These are phyloP conservation scores for Cercospora sesami DNA, from an alignment of 2,329 filamentous ascomycete species.

Conservation along the genomic window DNA sequence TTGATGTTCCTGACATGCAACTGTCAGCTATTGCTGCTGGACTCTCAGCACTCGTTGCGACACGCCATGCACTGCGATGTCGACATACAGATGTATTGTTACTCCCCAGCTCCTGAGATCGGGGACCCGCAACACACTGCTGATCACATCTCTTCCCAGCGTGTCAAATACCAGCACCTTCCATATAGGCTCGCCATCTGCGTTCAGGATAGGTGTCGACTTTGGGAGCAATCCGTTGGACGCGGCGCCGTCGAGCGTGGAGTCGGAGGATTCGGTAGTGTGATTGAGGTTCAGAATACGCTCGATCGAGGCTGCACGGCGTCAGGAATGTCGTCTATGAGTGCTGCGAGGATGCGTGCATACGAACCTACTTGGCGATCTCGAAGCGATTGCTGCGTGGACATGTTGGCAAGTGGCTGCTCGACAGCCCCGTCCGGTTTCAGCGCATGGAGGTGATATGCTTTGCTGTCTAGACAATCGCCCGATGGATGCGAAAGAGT, in stretches of 20 bases:
- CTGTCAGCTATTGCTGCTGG: conserved; percentile 37
- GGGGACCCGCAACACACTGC: conserved; percentile 89
- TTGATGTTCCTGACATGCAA: conserved; percentile 65
- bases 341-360: conserved; percentile 25
- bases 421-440: conserved; percentile 31
- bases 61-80: background rate
- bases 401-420: conserved; percentile 50
- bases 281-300: conserved; percentile 95
- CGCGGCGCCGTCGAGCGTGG: conserved; percentile 62
- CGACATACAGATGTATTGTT: conserved; percentile 82
- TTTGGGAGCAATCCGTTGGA: conserved; percentile 65
- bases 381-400: conserved; percentile 60
- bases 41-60: conserved; percentile 33
- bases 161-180: conserved; percentile 97
- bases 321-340: conserved; percentile 16
- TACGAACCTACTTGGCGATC: conserved; percentile 70
- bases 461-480: background rate
- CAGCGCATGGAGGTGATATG: conserved; percentile 31
- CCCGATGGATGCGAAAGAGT: background rate
- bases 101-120: conserved; percentile 93
- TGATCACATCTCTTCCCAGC: conserved; percentile 89
- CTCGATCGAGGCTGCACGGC: conserved; percentile 74
- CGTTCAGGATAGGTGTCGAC: conserved; percentile 76
- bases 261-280: conserved; percentile 56
- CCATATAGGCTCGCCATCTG: conserved; percentile 92